Base-by-base conservation (phyloP, 495 filamentous ascomycete genomes). In the Wilcoxina mikolae region DNA sequence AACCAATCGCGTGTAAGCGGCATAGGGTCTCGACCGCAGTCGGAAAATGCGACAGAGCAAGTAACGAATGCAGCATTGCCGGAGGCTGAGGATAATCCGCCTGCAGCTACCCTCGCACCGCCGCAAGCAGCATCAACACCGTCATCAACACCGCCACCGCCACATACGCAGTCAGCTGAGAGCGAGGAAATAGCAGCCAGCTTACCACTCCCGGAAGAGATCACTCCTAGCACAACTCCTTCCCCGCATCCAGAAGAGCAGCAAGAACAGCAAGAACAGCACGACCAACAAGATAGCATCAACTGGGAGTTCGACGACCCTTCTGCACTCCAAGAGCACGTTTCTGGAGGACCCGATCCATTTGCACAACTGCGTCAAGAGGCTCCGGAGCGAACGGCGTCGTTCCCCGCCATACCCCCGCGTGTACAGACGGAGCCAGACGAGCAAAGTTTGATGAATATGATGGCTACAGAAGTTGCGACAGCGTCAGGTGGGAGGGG, bases 261-360 rank as follows among this genome's bases (percentile, higher is more conserved):
- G 12, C 31, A 56, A 28, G 18, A 56, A 62, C 4, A 67, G 58
- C 41, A 59, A 59, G 29, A 33, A 59, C 17, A 68, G 67, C 45
- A n/a, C n/a, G n/a, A n/a, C n/a, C n/a, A 73, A 11, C 67, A 75
- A 3, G 68, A 71, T 27, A 72, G 77, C 23, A 68, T 78, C 17
- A 78, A 70, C 63, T 79, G 74, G 62, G 65, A 66, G 29, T 75
- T 77, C 61, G 76, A 78, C 48, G 71, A 72, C 25, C 76, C 78
- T 48, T 60, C 65, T 26, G 75, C 77, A 58, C 76, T 75, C 67
- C 73, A 67, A 54, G 51, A 73, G 0, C 67, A 74, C 10, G 67
- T 71, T 42, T 69, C 69, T 22, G 71, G 72, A 35, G 33, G 31
- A 10, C 71, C 74, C 3, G 72, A 79, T 54, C 73, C 74, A 12